phyloP scores from a whole-genome alignment of 2,329 filamentous ascomycete species.

The Claviceps sp. region DNA sequence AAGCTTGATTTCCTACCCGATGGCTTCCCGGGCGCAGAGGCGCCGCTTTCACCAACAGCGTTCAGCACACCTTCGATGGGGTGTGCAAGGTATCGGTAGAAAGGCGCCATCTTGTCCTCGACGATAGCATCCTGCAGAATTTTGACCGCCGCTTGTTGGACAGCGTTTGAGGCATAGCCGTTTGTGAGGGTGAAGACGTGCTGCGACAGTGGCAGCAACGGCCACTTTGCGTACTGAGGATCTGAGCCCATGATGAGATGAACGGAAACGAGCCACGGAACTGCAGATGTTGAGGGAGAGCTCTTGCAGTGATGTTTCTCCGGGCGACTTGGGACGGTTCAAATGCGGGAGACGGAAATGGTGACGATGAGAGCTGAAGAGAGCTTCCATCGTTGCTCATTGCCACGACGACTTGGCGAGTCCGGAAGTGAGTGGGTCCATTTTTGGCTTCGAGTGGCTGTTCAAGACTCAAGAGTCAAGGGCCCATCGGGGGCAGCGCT shows the following conservation, averaged over 20 bases:
- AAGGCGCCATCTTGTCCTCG: slow-evolving; percentile 75
- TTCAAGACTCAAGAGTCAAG: no score
- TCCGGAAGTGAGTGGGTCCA: slow-evolving; percentile 7
- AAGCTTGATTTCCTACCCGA: slow-evolving; percentile 54
- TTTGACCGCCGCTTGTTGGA: slow-evolving; percentile 60
- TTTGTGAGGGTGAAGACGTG: slow-evolving; percentile 81
- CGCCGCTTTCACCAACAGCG: slow-evolving; percentile 49
- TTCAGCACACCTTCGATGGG: slow-evolving; percentile 75
- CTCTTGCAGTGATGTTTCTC: not conserved
- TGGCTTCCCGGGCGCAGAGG: slow-evolving; percentile 40
- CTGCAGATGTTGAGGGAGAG: slow-evolving; percentile 5
- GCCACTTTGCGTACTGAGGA: slow-evolving; percentile 76
- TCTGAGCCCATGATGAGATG: slow-evolving; percentile 51
- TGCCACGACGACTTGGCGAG: not conserved
- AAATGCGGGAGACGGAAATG: not conserved
- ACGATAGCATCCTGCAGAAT: slow-evolving; percentile 69
- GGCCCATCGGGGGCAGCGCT: no score
- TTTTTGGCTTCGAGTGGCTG: no score
- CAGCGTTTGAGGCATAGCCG: slow-evolving; percentile 50
- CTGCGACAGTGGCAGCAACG: slow-evolving; percentile 67
- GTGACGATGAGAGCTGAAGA: slow-evolving; percentile 3
- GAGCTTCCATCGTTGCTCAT: slow-evolving; percentile 5
- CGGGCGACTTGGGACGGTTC: slow-evolving; percentile 1
- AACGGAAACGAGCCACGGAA: slow-evolving; percentile 11
- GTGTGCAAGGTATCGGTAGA: slow-evolving; percentile 75